Base-by-base conservation (phyloP, 2,329 filamentous ascomycete genomes). In the Aspergillus terreus region DNA sequence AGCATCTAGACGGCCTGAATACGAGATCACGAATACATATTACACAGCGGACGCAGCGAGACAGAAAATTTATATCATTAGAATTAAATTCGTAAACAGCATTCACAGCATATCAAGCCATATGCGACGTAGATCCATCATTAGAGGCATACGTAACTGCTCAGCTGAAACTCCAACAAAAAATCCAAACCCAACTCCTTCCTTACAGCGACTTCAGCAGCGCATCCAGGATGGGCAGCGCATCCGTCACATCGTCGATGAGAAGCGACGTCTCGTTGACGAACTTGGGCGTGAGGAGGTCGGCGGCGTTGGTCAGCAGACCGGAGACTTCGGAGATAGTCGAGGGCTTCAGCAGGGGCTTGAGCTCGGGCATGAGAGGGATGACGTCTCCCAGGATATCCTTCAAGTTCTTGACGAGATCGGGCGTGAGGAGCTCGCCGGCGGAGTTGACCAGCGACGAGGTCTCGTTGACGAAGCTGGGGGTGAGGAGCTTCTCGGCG, bases 231-330 rank as follows among this genome's bases (percentile, higher is more conserved):
- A 46, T 46, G 15, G 44, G 44, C 15, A 46, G 32, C 6, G 44
- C 44, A 17, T 17, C 27, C n/a, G 44, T 46, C 9, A 46, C 44
- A 19, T 46, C 44, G 25, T 46, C 44, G 32, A 46, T 46, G 12
- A 46, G 27, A 10, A 46, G n/a, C 14, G 40, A 42, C 15, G 40
- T 42, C 40, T 42, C 40, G 35, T 38, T 38, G 35, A 38, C 35
- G 44, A 60, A 60, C 32, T 55, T 51, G 21, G 58, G 52, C 3
- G 58, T 59, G 32, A 63, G 47, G 3, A 63, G 54, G 17, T 55
- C 54, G 49, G 55, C 55, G 48, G 60, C 60, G 44, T 60, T 63
- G 32, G 35, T 54, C 41, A 63, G 17, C n/a, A 60, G 52, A 11
- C n/a, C 33, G 19, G 40, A 15, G 33, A 60, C 53, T 21, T 50